Percentiles rank a stretch among this genome's conserved stretches.
Evolutionary conservation across 106 monocot genomes (phyloP).

Genomic region (Vanilla planifolia): DNA sequence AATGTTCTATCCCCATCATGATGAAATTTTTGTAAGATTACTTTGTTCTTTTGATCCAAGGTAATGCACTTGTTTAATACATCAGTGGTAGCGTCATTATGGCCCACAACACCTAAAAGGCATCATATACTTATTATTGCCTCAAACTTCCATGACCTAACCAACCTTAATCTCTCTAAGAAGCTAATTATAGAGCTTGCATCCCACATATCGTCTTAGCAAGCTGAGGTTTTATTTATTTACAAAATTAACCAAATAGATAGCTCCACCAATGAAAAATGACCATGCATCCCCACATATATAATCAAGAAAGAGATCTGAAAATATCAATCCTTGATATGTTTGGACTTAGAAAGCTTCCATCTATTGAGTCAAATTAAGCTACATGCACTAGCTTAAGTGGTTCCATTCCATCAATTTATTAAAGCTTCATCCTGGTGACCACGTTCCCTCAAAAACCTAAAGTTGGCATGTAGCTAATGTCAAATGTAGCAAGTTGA

Average conservation of each 20-base stretch:
- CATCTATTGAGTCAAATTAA: slow-evolving; percentile 17
- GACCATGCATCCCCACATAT: no score
- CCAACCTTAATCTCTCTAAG: neutral
- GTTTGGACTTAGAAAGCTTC: slow-evolving; percentile 6
- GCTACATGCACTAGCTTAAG: neutral
- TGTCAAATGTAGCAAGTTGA: no score
- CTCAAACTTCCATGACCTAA: no score
- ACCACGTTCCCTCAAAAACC: no score
- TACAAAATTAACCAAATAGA: neutral
- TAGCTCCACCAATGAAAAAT: neutral
- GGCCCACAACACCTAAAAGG: no score
- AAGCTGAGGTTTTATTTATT: neutral
- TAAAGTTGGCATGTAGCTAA: no score
- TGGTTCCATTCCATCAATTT: slow-evolving; percentile 1
- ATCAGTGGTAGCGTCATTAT: neutral
- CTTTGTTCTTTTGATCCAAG: neutral
- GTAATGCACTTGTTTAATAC: neutral
- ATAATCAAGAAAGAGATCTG: slow-evolving; percentile 1
- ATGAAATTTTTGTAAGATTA: neutral
- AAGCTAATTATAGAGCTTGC: neutral
- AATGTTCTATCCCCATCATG: no score
- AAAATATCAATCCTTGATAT: slow-evolving; percentile 11
- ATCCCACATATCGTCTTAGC: neutral
- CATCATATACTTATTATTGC: no score
- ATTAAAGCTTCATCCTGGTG: no score